Base-by-base conservation (phyloP, 805 yeast genomes). In the Zygoascus ofunaensis region DNA sequence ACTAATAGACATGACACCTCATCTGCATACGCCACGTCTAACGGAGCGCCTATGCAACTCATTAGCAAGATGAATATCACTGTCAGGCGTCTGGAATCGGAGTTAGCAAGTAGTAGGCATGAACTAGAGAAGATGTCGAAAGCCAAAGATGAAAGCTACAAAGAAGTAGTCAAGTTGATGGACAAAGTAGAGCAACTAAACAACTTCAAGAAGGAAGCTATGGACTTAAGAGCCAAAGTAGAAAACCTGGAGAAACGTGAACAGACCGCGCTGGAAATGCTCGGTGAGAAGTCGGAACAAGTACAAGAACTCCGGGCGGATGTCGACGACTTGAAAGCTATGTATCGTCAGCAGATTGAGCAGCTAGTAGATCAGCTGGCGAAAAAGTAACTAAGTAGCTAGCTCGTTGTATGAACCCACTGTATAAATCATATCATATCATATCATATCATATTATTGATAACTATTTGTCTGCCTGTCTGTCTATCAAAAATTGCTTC, bases 281-380 rank as follows among this genome's bases (percentile, higher is more conserved):
- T 90, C 14, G 95, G 95, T 4, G 96, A 89, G 58, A 87, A 87
- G 59, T 73, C 86, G 4, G 98, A 94, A 59, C 72, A 70, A 49
- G 90, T 85, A 4, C 83, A 79, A 45, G 98, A 92, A 61, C 70
- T 92, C 38, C 74, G 72, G 51, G 95, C 94, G 5, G 98, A 92
- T 57, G 90, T 92, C 15, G 73, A 70, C 3, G 98, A 92, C 62
- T 70, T 90, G 62, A 92, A 92, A 63, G 94, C 85, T 39, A 69
- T 92, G 68, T 74, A 87, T 61, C 72, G 77, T 49, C 74, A 74
- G 49, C 98, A 90, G 62, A 89, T 90, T 37, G 94, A 85, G 60
- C 92, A 89, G 52, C 72, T 90, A 76, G 79, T 87, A 37, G 81
- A 74, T 36, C 60, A 60, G 52, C 53, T 82, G 54, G 12, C 10